Percentiles rank a stretch among this genome's conserved stretches.
These are phyloP conservation scores for Crassisporium funariophilum DNA, from an alignment of 768 basidiomycete species.

Conservation along the genomic window DNA sequence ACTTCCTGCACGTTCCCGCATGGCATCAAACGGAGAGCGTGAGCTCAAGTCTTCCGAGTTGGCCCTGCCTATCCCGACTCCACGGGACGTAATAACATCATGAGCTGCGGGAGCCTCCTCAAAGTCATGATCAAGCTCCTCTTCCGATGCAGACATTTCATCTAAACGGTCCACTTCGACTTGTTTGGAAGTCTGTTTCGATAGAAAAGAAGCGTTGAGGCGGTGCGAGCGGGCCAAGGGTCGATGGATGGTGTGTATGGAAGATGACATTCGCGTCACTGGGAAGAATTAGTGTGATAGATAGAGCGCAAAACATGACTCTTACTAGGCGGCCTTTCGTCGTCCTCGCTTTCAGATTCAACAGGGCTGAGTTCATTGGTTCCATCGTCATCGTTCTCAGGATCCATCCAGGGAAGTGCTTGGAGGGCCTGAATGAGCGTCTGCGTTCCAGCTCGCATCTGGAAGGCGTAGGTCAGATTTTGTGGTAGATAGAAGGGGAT, in stretches of 20 bases:
- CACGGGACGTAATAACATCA: constrained; percentile 13
- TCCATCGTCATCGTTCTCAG: constrained; percentile 70
- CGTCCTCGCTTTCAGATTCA: constrained; percentile 71
- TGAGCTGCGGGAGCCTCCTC: constrained; percentile 52
- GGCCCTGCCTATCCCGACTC: neutral
- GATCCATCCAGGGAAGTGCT: constrained; percentile 77
- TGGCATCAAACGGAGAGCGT: constrained; percentile 23
- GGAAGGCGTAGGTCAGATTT: constrained; percentile 12
- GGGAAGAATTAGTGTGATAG: constrained; percentile 4
- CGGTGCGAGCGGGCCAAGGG: constrained; percentile 72
- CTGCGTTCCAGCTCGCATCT: constrained; percentile 90
- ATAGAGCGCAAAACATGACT: neutral
- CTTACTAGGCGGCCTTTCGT: constrained; percentile 49
- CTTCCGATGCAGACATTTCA: constrained; percentile 21
- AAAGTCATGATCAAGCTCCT: constrained; percentile 51
- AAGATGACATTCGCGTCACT: constrained; percentile 68
- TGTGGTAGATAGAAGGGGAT: constrained; percentile 9
- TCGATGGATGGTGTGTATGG: constrained; percentile 86
- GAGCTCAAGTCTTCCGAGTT: constrained; percentile 4
- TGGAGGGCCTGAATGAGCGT: constrained; percentile 88
- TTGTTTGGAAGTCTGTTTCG: constrained; percentile 18
- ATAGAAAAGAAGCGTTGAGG: constrained; percentile 28
- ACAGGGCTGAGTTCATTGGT: constrained; percentile 41
- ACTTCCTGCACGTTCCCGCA: constrained; percentile 54
- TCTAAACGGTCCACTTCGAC: constrained; percentile 30